A percentile compares a stretch with the other conserved stretches of the same genome.
These are phyloP conservation scores for Plasmodium vinckei DNA, from an alignment of 169 alveolate species.

Conservation along the genomic window DNA sequence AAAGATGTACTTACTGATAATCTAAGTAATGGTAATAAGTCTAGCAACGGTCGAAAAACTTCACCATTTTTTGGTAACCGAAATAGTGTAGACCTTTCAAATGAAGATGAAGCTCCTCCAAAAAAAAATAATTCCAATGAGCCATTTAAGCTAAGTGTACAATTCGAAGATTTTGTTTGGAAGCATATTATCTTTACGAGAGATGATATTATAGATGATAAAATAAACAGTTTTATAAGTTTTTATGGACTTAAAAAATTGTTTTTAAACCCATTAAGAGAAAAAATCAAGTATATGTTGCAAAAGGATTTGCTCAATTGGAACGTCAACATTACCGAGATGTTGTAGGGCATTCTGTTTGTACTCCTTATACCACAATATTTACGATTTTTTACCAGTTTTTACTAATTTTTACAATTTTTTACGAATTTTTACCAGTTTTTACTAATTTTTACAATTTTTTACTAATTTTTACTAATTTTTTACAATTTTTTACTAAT, in stretches of 20 bases:
- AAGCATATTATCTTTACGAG: constrained; percentile 19
- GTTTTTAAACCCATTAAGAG: constrained; percentile 36
- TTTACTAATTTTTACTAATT: too few species aligned
- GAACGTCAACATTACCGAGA: constrained; percentile 58
- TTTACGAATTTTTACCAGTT: too few species aligned
- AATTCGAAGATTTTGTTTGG: constrained; percentile 51
- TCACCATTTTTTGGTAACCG: constrained; percentile 71
- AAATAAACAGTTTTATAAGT: constrained; percentile 20
- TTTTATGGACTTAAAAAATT: constrained; percentile 33
- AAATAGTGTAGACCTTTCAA: constrained; percentile 16
- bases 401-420: neutral
- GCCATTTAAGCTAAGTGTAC: constrained; percentile 52
- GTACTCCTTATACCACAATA: neutral
- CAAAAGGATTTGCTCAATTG: constrained; percentile 27
- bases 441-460: too few species aligned
- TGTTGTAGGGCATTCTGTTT: constrained; percentile 8
- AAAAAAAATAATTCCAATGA: neutral
- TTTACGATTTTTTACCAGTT: neutral
- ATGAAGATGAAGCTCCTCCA: neutral
- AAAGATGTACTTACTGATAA: constrained; percentile 1
- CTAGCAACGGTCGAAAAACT: constrained; percentile 44
- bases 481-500: too few species aligned
- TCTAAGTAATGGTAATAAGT: constrained; percentile 1
- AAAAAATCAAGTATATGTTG: constrained; percentile 57
- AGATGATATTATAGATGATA: constrained; percentile 58